A percentile compares a stretch with the other conserved stretches of the same genome.
These are phyloP conservation scores for Aspergillus ruber DNA, from an alignment of 2,329 filamentous ascomycete species.

Conservation along the genomic window DNA sequence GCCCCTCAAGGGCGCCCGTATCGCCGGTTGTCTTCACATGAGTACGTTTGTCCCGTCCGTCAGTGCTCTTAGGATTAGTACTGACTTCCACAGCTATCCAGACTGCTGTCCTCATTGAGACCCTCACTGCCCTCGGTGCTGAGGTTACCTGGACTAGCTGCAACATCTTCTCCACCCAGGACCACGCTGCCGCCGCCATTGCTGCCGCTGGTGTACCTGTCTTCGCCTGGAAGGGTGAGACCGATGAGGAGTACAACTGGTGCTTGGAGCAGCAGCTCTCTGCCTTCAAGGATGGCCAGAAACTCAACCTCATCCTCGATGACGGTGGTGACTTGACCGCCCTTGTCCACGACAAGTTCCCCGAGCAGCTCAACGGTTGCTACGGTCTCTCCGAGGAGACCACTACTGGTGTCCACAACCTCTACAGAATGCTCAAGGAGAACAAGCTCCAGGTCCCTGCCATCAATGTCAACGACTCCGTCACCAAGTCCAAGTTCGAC, in stretches of 20 bases:
- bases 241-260: slow-evolving; percentile 99
- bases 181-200: slow-evolving; percentile 96
- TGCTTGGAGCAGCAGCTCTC: slow-evolving; percentile 96
- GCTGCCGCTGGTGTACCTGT: slow-evolving; percentile 89
- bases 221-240: slow-evolving; percentile 82
- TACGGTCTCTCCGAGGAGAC: slow-evolving; percentile 99
- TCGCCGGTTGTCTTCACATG: slow-evolving; percentile 98
- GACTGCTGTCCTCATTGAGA: slow-evolving; percentile 99
- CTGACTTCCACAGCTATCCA: slow-evolving; percentile 64
- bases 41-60: slow-evolving; percentile 47
- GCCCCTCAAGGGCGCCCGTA: slow-evolving; percentile 88
- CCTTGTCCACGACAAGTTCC: slow-evolving; percentile 96
- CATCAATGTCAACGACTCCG: slow-evolving; percentile 99
- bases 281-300: slow-evolving; percentile 94
- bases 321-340: slow-evolving; percentile 96
- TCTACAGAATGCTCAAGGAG: slow-evolving; percentile 96
- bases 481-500: slow-evolving; percentile 99
- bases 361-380: slow-evolving; percentile 96
- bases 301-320: slow-evolving; percentile 97
- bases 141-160: slow-evolving; percentile 98
- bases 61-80: not conserved
- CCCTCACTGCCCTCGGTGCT: slow-evolving; percentile 84
- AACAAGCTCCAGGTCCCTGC: slow-evolving; percentile 82
- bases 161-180: slow-evolving; percentile 99
- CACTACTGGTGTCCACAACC: slow-evolving; percentile 98